A percentile compares a stretch with the other conserved stretches of the same genome.
Conservation (phyloP, 257 asterid species). For the Solanum gandarillasii region DNA sequence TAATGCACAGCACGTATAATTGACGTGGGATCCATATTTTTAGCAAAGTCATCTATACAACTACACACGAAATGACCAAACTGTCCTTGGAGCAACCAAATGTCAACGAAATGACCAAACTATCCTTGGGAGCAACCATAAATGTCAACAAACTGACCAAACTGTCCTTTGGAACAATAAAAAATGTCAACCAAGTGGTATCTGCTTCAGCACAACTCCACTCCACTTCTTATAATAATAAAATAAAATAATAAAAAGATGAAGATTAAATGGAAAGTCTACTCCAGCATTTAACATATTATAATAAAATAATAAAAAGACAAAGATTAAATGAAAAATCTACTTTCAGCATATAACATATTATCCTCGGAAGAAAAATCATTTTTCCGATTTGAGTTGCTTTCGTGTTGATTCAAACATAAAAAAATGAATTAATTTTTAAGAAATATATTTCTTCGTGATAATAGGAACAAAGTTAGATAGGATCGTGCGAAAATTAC, state of each 20-base stretch:
- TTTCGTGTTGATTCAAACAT: background rate
- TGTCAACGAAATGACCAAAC: background rate
- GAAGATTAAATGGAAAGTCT: background rate
- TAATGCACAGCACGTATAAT: background rate
- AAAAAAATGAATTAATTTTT: too few relatives aligned
- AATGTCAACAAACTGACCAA: background rate
- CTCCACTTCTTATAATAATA: background rate
- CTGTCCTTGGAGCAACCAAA: background rate
- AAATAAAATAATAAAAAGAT: background rate
- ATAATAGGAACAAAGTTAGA: fast-evolving
- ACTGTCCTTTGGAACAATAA: background rate
- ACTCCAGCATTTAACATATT: background rate
- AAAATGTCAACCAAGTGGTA: background rate
- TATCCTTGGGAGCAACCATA: background rate
- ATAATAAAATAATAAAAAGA: background rate
- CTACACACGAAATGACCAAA: background rate
- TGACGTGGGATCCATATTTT: background rate
- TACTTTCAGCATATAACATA: background rate
- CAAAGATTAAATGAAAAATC: background rate
- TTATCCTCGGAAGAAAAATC: background rate
- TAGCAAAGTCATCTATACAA: background rate
- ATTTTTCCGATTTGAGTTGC: background rate
- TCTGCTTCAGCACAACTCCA: background rate
- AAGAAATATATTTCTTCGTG: too few relatives aligned
- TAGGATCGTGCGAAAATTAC: too few relatives aligned